A percentile compares a stretch with the other conserved stretches of the same genome.
Evolutionary conservation across 1,284 basidiomycete species (phyloP).

Genomic region (Boletus mariae): DNA sequence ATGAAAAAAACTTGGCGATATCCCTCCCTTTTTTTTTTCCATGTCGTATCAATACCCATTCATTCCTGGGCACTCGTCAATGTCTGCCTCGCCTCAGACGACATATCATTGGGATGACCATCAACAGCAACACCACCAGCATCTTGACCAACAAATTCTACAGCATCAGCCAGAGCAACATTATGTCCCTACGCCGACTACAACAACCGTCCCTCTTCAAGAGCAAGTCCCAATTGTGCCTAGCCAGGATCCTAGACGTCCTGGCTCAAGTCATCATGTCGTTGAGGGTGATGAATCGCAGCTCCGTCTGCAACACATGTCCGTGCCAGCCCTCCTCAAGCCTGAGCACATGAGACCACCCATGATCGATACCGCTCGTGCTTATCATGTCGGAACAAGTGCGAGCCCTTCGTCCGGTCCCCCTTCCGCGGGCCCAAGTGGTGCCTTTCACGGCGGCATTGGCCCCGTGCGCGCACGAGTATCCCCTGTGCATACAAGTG

Average conservation of each 20-base stretch:
- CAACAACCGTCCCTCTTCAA: constrained; percentile 20
- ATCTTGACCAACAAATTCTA: constrained; percentile 32
- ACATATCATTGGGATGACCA: constrained; percentile 32
- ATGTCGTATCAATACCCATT: constrained; percentile 40
- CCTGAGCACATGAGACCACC: constrained; percentile 33
- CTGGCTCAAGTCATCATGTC: constrained; percentile 15
- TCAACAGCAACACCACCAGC: constrained; percentile 10
- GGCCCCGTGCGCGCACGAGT: constrained; percentile 27
- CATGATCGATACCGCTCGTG: constrained; percentile 32
- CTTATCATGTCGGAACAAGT: constrained; percentile 28
- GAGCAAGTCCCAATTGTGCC: constrained; percentile 29
- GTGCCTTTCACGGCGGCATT: constrained; percentile 9
- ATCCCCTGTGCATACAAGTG: constrained; percentile 27
- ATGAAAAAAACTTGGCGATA: constrained; percentile 3
- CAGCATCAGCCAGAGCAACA: constrained; percentile 27
- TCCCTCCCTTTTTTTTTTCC: constrained; percentile 27
- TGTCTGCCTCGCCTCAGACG: constrained; percentile 33
- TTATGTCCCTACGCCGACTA: constrained; percentile 14
- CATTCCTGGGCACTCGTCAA: constrained; percentile 34
- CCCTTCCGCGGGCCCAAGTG: constrained; percentile 27
- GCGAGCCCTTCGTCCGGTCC: constrained; percentile 29
- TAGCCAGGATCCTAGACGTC: constrained; percentile 23
- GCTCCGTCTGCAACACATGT: constrained; percentile 25
- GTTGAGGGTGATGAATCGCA: constrained; percentile 27
- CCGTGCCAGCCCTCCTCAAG: constrained; percentile 19